Evolutionary conservation across 1,284 basidiomycete species (phyloP).

Genomic region (Sanghuangporus baumii): DNA sequence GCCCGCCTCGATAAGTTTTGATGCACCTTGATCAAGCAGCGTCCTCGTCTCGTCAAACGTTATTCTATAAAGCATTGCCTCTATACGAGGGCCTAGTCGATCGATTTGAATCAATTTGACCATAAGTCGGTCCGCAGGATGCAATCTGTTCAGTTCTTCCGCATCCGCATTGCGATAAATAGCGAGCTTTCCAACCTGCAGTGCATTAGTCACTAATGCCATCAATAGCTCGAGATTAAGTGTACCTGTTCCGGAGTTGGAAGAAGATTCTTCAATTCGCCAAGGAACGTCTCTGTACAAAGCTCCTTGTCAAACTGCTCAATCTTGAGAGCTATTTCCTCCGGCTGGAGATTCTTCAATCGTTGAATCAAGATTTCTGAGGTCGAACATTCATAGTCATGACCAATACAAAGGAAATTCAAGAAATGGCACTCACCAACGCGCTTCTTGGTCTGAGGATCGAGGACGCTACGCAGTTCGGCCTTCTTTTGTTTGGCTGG

Average conservation of each 20-base stretch:
- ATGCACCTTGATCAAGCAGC: conserved; percentile 72
- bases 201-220: conserved; percentile 16
- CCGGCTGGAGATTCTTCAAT: conserved; percentile 75
- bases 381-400: neutral
- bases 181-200: conserved; percentile 83
- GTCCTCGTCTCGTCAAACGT: conserved; percentile 80
- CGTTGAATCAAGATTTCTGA: conserved; percentile 87
- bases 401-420: neutral
- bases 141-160: conserved; percentile 85
- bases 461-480: conserved; percentile 87
- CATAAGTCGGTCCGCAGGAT: conserved; percentile 94
- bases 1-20: conserved; percentile 77
- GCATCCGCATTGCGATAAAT: conserved; percentile 83
- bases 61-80: conserved; percentile 90
- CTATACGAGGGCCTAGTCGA: conserved; percentile 84
- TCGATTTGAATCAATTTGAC: conserved; percentile 96
- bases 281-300: conserved; percentile 83
- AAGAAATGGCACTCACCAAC: conserved; percentile 55
- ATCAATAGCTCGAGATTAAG: conserved; percentile 16
- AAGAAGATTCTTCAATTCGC: conserved; percentile 79
- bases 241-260: conserved; percentile 84
- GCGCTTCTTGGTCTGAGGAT: conserved; percentile 84
- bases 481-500: conserved; percentile 75
- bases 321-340: conserved; percentile 80
- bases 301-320: conserved; percentile 80